Evolutionary conservation across 208 protist genomes (phyloP).

Genomic region (Phytomonas francai): DNA sequence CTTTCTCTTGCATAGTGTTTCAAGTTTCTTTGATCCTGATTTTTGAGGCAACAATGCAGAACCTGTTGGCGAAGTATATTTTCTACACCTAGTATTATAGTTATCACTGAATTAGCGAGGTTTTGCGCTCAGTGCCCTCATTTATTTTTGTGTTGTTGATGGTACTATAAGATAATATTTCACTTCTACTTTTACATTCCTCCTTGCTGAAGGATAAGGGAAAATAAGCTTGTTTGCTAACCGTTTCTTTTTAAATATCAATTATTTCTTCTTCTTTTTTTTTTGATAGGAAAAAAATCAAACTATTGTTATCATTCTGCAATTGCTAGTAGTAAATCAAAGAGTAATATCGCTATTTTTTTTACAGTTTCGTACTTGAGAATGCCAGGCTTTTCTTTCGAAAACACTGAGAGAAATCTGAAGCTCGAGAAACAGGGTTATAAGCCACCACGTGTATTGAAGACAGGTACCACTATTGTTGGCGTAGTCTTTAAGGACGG

Average conservation of each 20-base stretch:
- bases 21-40: neutral
- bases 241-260: neutral
- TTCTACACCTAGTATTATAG: neutral
- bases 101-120: neutral
- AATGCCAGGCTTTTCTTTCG: slow-evolving; percentile 92
- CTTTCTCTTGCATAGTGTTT: neutral
- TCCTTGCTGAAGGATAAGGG: neutral
- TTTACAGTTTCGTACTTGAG: slow-evolving; percentile 5
- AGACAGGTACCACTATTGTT: slow-evolving; percentile 99
- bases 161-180: neutral
- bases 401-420: slow-evolving; percentile 89
- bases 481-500: slow-evolving; percentile 98
- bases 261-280: neutral
- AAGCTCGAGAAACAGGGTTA: slow-evolving; percentile 68
- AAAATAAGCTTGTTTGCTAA: neutral
- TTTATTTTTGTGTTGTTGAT: neutral
- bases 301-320: slow-evolving; percentile 1
- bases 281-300: neutral
- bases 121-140: neutral
- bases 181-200: neutral
- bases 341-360: neutral
- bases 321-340: neutral
- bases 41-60: neutral
- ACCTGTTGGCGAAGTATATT: neutral
- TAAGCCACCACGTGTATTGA: slow-evolving; percentile 80